Base-by-base conservation (phyloP, 441 rosid species). In the Euphorbia celastroides region DNA sequence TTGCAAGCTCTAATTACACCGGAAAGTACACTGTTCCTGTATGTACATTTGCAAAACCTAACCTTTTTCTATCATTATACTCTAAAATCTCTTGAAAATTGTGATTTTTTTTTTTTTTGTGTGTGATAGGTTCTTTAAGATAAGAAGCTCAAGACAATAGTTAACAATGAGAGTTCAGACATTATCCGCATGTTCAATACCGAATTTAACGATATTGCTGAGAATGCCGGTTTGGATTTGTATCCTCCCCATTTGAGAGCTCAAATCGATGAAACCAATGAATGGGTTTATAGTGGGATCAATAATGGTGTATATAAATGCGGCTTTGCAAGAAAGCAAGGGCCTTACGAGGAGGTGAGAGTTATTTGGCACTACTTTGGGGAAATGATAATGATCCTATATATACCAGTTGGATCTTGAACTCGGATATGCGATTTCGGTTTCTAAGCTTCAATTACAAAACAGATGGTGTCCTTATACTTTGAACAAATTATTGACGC, bases 21-120 rank as follows among this genome's bases (percentile, higher is more conserved):
- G 96, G 93, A 48, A 93, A 88, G 73, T 93, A 80, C 76, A 86
- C 96, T 0, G 96, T 90, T 72, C 98, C 97, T 62, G 97, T 90
- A 83, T 70, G 98, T 88, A 57, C 16, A 10, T 12, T 55, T 12
- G 32, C 31, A 25, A 55, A 8, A 23, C 14, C 30, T 12, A 11
- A 17, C 26, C 9, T 34, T 59, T 16, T n/a, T 65, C 60, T 56
- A 30, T 13, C 3, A 3, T 6, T n/a, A n/a, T 5, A 52, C 31
- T 23, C 31, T 19, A 68, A 20, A 62, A 25, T 62, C 48, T 74
- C 57, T 56, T 44, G 22, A 31, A n/a, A n/a, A 26, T 50, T 19
- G 14, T 38, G 51, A 51, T 34, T 38, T 57, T n/a, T 8, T 72
- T 55, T 74, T 13, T 52, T 56, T 69, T 55, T 2, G 14, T n/a